A percentile compares a stretch with the other conserved stretches of the same genome.
Conservation (phyloP, 306 rosid genomes). For the Corylus heterophylla region DNA sequence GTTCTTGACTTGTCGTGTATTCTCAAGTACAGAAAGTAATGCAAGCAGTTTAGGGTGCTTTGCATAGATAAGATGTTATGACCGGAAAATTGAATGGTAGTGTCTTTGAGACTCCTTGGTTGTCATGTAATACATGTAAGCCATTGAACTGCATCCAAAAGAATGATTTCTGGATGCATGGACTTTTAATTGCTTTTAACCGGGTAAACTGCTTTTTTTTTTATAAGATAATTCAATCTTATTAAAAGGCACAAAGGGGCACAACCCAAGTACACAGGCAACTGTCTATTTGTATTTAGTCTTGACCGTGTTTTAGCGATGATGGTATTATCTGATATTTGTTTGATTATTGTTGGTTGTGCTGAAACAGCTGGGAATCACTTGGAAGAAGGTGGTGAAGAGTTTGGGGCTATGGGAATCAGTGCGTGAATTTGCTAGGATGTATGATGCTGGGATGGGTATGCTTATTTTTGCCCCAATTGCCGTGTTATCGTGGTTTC, state of each 20-base stretch:
- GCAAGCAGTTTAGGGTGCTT: neutral
- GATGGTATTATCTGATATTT: neutral
- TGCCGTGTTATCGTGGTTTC: constrained; percentile 89
- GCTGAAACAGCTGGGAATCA: constrained; percentile 66
- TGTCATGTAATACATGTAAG: neutral
- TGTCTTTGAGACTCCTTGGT: too few species aligned
- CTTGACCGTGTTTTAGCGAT: neutral
- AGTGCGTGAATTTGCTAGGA: constrained; percentile 86
- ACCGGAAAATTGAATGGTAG: too few species aligned
- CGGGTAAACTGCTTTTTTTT: neutral
- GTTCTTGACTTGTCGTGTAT: neutral
- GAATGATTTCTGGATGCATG: neutral
- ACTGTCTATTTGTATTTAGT: neutral
- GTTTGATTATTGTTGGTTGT: constrained; percentile 11
- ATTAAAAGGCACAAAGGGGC: too few species aligned
- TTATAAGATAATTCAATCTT: too few species aligned
- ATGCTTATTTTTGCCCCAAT: constrained; percentile 72
- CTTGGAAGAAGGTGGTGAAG: constrained; percentile 72
- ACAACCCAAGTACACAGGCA: too few species aligned
- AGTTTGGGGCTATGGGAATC: constrained; percentile 88
- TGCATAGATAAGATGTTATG: too few species aligned
- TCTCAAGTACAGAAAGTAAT: neutral
- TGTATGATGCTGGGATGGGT: constrained; percentile 99
- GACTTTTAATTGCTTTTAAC: neutral
- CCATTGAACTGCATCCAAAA: neutral